Base-by-base conservation (phyloP, 2,329 filamentous ascomycete species). In the Corynespora cassiicola region DNA sequence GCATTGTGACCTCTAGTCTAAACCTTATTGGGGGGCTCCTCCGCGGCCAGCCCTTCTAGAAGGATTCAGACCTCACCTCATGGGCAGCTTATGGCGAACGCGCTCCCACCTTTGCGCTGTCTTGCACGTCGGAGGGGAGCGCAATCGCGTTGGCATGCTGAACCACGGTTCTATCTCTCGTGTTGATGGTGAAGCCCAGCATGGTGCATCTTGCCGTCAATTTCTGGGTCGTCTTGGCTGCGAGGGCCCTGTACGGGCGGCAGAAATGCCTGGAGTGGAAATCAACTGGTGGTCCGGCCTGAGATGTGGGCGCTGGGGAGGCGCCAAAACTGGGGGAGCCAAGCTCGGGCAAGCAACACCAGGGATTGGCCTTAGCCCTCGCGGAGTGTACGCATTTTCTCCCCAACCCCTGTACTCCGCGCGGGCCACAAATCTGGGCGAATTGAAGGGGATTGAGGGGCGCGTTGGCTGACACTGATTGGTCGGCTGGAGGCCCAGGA, bases 31-130 rank as follows among this genome's bases (percentile, higher is more conserved):
- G 52, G 63, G 5, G 27, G 45, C 16, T 58, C 18, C 61, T 64
- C 63, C 63, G 61, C 47, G 52, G 50, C 49, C 52, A 46, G 56
- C 45, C 40, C 45, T 64, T 64, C 56, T 57, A 59, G 60, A 65
- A 64, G 54, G 52, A 57, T 48, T 59, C 48, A 36, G 42, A 35
- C 14, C 37, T 15, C 23, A 27, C 29, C 29, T 47, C 39, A 54
- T 40, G 52, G 48, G 42, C 42, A 24, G 31, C 21, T 20, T 20
- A 21, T 21, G 12, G 21, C 22, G 17, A 27, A 32, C 27, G 18
- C 23, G 36, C 45, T 34, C 46, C 46, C 30, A 36, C 41, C 26
- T 36, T 30, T 16, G 38, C 40, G 44, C 34, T 19, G 17, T n/a
- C 16, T 41, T 48, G 36, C 47, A 31, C 31, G 28, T 39, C 40